phyloP scores from a whole-genome alignment of 352 stramenopile genomes.

The Globisporangium ultimum region DNA sequence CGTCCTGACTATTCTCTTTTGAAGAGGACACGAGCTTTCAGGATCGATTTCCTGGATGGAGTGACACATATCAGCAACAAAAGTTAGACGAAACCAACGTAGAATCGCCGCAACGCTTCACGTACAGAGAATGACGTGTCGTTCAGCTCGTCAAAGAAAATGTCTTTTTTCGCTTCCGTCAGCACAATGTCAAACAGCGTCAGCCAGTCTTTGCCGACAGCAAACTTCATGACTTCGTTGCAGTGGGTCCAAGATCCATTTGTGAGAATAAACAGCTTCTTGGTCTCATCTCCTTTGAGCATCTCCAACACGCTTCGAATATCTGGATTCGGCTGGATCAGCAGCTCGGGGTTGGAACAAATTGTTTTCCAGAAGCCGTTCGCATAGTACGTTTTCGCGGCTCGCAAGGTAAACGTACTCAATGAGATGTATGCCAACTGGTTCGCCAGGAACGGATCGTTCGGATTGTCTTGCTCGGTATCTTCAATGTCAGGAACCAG shows the following conservation, averaged over 20 bases:
- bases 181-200: conserved; percentile 46
- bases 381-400: conserved; percentile 43
- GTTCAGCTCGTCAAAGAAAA: conserved; percentile 57
- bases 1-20: conserved; percentile 21
- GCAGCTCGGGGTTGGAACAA: conserved; percentile 28
- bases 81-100: too few species aligned
- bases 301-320: conserved; percentile 36
- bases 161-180: conserved; percentile 46
- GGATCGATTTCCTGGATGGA: conserved; percentile 24
- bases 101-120: background rate
- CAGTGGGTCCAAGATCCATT: conserved; percentile 53
- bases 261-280: conserved; percentile 48
- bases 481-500: conserved; percentile 38
- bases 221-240: conserved; percentile 51
- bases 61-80: background rate
- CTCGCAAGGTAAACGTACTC: conserved; percentile 34
- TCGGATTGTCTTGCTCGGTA: conserved; percentile 26
- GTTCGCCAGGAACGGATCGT: conserved; percentile 42
- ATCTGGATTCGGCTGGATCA: conserved; percentile 44
- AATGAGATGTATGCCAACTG: conserved; percentile 40
- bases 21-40: conserved; percentile 9
- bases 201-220: conserved; percentile 42
- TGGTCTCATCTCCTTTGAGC: conserved; percentile 22
- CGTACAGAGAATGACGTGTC: conserved; percentile 38
- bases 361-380: conserved; percentile 47